Base-by-base conservation (phyloP, 1,284 basidiomycete species). In the Heterobasidion annosum region DNA sequence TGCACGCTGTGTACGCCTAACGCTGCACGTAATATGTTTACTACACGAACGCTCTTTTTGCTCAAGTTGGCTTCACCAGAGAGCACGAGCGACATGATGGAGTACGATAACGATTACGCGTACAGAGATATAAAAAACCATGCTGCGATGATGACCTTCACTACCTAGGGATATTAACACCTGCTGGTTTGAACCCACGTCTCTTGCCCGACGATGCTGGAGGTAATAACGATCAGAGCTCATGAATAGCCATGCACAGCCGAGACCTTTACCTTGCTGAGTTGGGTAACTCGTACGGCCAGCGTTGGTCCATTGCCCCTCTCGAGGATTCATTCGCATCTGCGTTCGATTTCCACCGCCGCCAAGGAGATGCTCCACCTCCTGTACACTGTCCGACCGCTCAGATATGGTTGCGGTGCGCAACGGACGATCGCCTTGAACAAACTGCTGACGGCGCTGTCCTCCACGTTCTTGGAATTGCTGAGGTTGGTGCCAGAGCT, bases 281-380 rank as follows among this genome's bases (percentile, higher is more conserved):
- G 54, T 49, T 19, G 50, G 54, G 25, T 51, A 50, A 9, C 43
- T 37, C 33, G 52, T 34, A 8, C 34, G 44, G 15, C 35, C 34
- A 19, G 34, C 33, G 19, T 16, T 50, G 34, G 33, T 34, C n/a
- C 45, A 35, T 35, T 50, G 32, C 19, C 33, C 34, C 40, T 18
- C 44, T 44, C 58, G 55, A 52, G 46, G 45, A 25, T 51, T 7
- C 32, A 13, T 43, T 37, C 48, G 47, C 56, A 48, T 16, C 37
- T 50, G 32, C 43, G 18, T 49, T 10, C 13, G 44, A n/a, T 34
- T 45, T 12, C 48, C 46, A 35, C 51, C 50, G 42, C 54, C 63
- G 33, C 69, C 66, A 34, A 88, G 70, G 53, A 87, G 62, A 55
- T 78, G 77, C 63, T 89, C 87, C 9, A 88, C 82, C 62, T 88